Evolutionary conservation across 2,329 filamentous ascomycete species (phyloP), one percentile per base, ranked within the genome.

Genomic region (Leptosphaerulina australis): DNA sequence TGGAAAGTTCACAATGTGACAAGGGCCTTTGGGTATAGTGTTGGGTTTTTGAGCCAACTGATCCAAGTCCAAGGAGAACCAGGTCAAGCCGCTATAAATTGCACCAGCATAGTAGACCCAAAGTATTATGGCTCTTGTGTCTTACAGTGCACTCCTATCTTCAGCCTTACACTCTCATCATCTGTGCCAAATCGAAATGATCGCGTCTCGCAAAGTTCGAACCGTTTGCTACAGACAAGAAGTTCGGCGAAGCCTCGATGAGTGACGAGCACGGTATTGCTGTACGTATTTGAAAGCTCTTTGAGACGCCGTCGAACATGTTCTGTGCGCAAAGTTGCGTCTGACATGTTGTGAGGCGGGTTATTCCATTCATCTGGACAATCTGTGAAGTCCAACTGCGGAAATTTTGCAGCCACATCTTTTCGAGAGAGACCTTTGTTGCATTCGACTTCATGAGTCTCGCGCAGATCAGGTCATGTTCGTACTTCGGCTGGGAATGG

Each of bases 391-490:
- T 66, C 51, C 12, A 66, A 55, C 10, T 59, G 53, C 0, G 58
- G 57, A 22, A 58, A 62, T 11, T 38, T 53, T 0, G 37, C 9
- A 3, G 31, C 14, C 8, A 66, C 15, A 4, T 58, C 53, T 11
- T 38, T 14, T 2, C 60, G 57, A 11, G 53, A 44, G 3, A 53
- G 26, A 3, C 56, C 57, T 25, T 57, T 55, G 49, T 63, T 64
- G 44, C 55, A 62, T 2, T 45, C 41, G 2, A 50, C 44, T n/a
- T 61, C 50, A 33, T 61, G 29, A 4, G 52, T 38, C 55, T 63
- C 60, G n/a, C 57, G 51, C 14, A 64, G 56, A n/a, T 62, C 55
- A 1, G 60, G 59, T 62, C 56, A 62, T 22, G 62, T 60, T 28
- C 63, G 55, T 3, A 52, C 57, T 5, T 55, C 47, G 0, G 55